Conservation (phyloP, 164 flowering plant genomes). For the Dillenia turbinata region DNA sequence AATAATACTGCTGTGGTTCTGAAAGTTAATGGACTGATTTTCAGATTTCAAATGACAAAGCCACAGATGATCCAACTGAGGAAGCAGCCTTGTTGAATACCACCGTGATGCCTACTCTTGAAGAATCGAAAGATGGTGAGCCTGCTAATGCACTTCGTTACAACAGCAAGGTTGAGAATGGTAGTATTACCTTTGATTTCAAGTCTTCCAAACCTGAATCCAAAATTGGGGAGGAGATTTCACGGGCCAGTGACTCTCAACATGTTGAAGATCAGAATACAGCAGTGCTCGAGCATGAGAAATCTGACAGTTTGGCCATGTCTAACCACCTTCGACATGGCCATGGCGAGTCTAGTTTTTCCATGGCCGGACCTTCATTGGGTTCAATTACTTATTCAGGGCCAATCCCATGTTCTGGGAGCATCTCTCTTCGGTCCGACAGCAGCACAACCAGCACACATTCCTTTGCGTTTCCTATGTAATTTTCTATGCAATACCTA, state of each 20-base stretch:
- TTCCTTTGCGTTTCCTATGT: conserved; percentile 76
- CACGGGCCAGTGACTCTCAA: conserved; percentile 14
- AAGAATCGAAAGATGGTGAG: conserved; percentile 15
- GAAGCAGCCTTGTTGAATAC: conserved; percentile 12
- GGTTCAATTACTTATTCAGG: conserved; percentile 49
- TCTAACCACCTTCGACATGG: conserved; percentile 29
- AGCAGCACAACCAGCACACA: conserved; percentile 76
- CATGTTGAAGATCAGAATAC: conserved; percentile 12
- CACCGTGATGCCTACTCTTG: conserved; percentile 7
- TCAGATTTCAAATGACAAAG: neutral
- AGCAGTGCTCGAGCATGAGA: conserved; percentile 20
- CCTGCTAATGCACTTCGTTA: conserved; percentile 14
- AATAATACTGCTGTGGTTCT: too few species aligned
- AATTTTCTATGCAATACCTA: conserved; percentile 7
- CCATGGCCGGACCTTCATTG: conserved; percentile 35
- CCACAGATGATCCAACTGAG: conserved; percentile 25
- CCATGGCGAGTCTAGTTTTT: conserved; percentile 51
- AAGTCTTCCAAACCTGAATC: conserved; percentile 24
- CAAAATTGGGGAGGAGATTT: conserved; percentile 15
- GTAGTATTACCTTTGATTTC: conserved; percentile 39
- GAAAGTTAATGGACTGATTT: too few species aligned
- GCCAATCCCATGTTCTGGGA: conserved; percentile 60
- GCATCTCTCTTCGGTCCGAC: conserved; percentile 59
- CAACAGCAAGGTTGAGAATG: conserved; percentile 31
- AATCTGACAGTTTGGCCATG: conserved; percentile 15